Base-by-base conservation (phyloP, 208 protist species). In the Trypanosoma melophagium region DNA sequence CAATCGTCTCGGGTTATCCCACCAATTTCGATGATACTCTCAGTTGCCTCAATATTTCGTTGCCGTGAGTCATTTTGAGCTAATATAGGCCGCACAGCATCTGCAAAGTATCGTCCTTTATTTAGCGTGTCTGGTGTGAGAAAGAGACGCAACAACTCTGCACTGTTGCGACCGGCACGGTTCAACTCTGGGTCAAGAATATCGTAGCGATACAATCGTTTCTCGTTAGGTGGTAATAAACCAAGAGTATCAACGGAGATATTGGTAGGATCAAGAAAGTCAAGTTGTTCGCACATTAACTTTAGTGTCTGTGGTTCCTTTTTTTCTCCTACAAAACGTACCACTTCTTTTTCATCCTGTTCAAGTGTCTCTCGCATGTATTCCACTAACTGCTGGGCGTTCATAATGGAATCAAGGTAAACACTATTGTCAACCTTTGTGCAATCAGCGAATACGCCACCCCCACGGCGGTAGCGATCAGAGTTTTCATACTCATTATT, bases 171-270 rank as follows among this genome's bases (percentile, higher is more conserved):
- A 7, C 97, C 97, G 42, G 86, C 85, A 41, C 90, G 94, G 77
- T 98, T 99, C 65, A 98, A 93, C 67, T 94, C 84, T 21, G 95
- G 75, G 71, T 99, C 99, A 59, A 99, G 98, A 17, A 91, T 90
- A 76, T 99, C 97, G 68, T 97, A 92, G 25, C 71, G 77, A 45
- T 70, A 55, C 9, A 66, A 55, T 0, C 70, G 72, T 22, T 92
- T 95, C 60, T 91, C 70, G 17, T 80, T 79, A 45, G 95, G 76
- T 14, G 95, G 93, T 45, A 97, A 83, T 55, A 98, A 80, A 16
- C 98, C 97, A 5, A 99, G 85, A 7, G 81, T 93, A 28, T 99
- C 95, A n/a, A 98, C 92, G 40, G 79, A 96, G 22, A 99, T 80
- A 19, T 94, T 54, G 12, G 76, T 51, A 3, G 80, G 71, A 31